phyloP scores from a whole-genome alignment of 2,329 filamentous ascomycete species.

The Calonectria henricotiae region DNA sequence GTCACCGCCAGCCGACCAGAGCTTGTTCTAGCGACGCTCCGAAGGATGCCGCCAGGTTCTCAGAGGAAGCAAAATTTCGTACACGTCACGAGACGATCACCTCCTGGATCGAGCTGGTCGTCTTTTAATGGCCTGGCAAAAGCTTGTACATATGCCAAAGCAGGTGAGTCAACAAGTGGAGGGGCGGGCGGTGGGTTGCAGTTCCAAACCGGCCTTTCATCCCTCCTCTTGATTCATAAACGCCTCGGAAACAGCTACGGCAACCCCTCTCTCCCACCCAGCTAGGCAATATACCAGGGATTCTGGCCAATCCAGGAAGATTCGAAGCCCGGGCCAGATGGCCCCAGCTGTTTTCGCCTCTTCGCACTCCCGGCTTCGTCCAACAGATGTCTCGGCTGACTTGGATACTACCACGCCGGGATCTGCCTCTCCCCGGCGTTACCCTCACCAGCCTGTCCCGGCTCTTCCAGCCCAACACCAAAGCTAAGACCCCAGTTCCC shows the following conservation, averaged over 20 bases:
- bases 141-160: not conserved
- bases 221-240: conserved; percentile 12
- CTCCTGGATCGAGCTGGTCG: not conserved
- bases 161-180: conserved; percentile 29
- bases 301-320: conserved; percentile 2
- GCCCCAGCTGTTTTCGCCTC: conserved; percentile 8
- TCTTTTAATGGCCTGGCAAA: not conserved
- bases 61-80: conserved; percentile 14
- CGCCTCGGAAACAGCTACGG: conserved; percentile 21
- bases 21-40: conserved; percentile 30
- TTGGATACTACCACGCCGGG: conserved; percentile 19
- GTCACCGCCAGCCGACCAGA: conserved; percentile 22
- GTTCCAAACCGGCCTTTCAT: conserved; percentile 18
- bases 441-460: conserved; percentile 2
- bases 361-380: conserved; percentile 20
- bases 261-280: conserved; percentile 19
- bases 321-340: conserved; percentile 4
- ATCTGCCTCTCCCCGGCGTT: conserved; percentile 6
- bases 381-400: conserved; percentile 26
- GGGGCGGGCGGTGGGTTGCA: conserved; percentile 11
- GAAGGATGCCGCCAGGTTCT: conserved; percentile 17
- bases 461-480: not conserved
- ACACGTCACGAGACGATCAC: conserved; percentile 17
- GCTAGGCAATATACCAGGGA: conserved; percentile 4
- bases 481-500: not conserved